Evolutionary conservation across 768 basidiomycete genomes (phyloP), one percentile per base, ranked within the genome.

Genomic region (Lenzites betulinus): DNA sequence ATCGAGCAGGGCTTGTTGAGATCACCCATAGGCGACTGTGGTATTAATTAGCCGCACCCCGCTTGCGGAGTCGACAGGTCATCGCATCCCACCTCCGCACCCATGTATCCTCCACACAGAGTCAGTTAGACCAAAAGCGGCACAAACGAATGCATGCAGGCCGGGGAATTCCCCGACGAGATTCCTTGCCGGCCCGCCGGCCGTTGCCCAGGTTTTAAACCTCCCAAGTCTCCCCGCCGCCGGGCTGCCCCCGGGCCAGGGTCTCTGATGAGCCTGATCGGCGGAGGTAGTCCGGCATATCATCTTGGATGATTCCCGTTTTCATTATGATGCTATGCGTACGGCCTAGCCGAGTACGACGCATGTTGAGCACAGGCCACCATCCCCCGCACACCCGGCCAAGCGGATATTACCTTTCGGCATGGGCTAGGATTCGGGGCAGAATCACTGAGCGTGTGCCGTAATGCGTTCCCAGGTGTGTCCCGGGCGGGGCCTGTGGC

Each of bases 241-340:
- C 15, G 15, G n/a, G 30, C n/a, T 18, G 23, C 23, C 38, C 36
- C 51, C 51, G 28, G 50, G 35, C 43, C 22, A 22, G 50, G 11
- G 25, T 33, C 33, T 20, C 47, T 54, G 42, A 46, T 43, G 53
- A 6, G 39, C 42, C 13, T 48, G 53, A 61, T 61, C 59, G 59
- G 59, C 59, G 59, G 59, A 61, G 49, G 42, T 60, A 36, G 7
- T 3, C 47, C 20, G 38, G 22, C 33, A 23, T 11, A 35, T 22
- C 26, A 20, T 18, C 9, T 8, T 22, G 12, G 44, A 46, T 15
- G 22, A 25, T n/a, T n/a, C n/a, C n/a, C n/a, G n/a, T 51, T 51
- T 51, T 30, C 38, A 39, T 39, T 51, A 39, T 23, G n/a, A 33
- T 33, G 6, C 6, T 33, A 33, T n/a, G 39, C 22, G 51, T 35